A percentile compares a stretch with the other conserved stretches of the same genome.
These are phyloP conservation scores for Macrolepiota albuminosa DNA, from an alignment of 768 basidiomycete genomes.

Conservation along the genomic window DNA sequence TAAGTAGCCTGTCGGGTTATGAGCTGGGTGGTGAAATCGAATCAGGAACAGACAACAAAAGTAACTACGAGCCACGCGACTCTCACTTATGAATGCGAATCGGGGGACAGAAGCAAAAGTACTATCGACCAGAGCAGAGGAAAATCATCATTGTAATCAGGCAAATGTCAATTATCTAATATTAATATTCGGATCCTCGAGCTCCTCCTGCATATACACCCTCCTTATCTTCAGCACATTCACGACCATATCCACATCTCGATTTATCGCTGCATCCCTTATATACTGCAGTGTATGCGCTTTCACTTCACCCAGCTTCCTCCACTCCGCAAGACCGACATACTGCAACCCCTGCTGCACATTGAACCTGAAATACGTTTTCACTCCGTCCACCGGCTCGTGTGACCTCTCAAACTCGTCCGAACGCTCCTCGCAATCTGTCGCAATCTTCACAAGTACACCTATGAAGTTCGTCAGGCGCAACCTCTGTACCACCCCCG, in stretches of 20 bases:
- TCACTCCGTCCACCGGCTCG: not conserved
- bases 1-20: too few relatives aligned
- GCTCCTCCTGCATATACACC: not conserved
- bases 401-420: not conserved
- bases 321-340: conserved; percentile 4
- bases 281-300: conserved; percentile 4
- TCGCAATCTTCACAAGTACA: conserved; percentile 2
- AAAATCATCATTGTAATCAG: too few relatives aligned
- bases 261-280: not conserved
- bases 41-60: too few relatives aligned
- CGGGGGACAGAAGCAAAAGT: too few relatives aligned
- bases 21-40: too few relatives aligned
- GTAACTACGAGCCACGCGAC: too few relatives aligned
- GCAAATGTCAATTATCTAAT: too few relatives aligned
- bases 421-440: conserved; percentile 7
- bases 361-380: conserved; percentile 8
- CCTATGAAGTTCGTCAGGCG: not conserved
- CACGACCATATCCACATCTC: not conserved
- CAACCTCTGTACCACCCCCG: not conserved
- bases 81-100: too few relatives aligned
- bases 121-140: too few relatives aligned
- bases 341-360: conserved; percentile 12
- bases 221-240: not conserved
- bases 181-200: too few relatives aligned
- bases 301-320: conserved; percentile 2